phyloP scores from a whole-genome alignment of 345 rosid species.

The Bruguiera parviflora region DNA sequence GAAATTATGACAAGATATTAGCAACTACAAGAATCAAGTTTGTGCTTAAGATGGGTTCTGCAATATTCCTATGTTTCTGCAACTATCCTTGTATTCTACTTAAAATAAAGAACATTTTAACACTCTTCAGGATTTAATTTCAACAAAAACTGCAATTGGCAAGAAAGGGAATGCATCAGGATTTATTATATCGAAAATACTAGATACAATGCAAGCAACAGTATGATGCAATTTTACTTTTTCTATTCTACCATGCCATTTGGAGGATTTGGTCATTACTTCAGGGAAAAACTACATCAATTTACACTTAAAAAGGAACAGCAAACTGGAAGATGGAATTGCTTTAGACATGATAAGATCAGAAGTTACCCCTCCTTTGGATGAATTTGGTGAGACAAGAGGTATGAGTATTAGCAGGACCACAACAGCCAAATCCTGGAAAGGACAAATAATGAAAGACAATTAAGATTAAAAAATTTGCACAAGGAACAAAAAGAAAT shows the following conservation, averaged over 20 bases:
- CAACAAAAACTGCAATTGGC: constrained; percentile 1
- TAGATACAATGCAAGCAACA: too few relatives aligned
- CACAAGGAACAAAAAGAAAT: neutral
- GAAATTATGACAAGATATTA: constrained; percentile 3
- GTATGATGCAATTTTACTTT: too few relatives aligned
- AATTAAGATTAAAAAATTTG: constrained; percentile 5
- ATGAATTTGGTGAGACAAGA: constrained; percentile 95
- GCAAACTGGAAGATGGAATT: too few relatives aligned
- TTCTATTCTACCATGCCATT: too few relatives aligned
- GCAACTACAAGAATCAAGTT: constrained; percentile 5
- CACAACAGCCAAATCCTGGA: constrained; percentile 97
- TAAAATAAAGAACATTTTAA: neutral
- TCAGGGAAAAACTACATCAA: too few relatives aligned
- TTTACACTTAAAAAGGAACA: too few relatives aligned
- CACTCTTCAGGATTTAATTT: too few relatives aligned
- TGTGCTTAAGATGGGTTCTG: neutral
- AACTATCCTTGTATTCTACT: constrained; percentile 1
- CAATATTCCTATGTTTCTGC: neutral
- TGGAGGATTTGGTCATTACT: too few relatives aligned
- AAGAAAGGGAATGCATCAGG: too few relatives aligned
- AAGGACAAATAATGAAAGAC: constrained; percentile 14
- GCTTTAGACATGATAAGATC: constrained; percentile 4
- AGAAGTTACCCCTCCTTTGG: constrained; percentile 95
- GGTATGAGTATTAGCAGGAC: constrained; percentile 96
- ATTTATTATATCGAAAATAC: too few relatives aligned